These are phyloP conservation scores for Hypoxylon fuscum DNA, from an alignment of 495 filamentous ascomycete species.

Conservation along the genomic window DNA sequence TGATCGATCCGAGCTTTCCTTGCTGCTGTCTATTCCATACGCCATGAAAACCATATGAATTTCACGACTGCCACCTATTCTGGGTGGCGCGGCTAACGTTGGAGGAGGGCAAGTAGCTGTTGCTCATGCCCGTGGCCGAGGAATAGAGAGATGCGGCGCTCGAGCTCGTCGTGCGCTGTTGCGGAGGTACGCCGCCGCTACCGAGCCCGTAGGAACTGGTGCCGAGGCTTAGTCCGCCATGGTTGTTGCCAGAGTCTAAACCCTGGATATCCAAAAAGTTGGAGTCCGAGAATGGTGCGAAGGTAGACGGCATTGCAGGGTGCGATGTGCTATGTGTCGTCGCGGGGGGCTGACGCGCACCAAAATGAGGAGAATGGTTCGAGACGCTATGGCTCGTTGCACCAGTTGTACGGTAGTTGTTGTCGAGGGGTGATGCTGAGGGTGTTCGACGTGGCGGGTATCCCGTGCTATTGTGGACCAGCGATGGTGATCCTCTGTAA, in stretches of 20 bases:
- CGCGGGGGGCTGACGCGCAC: conserved; percentile 40
- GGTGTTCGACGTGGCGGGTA: conserved; percentile 52
- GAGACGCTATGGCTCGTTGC: conserved; percentile 44
- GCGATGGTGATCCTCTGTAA: conserved; percentile 51
- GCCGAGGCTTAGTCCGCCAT: conserved; percentile 39
- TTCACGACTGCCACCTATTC: conserved; percentile 43
- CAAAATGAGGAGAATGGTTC: conserved; percentile 51
- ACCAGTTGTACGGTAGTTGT: conserved; percentile 45
- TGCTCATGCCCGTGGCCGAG: conserved; percentile 43
- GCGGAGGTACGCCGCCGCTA: conserved; percentile 35
- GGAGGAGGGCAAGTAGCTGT: conserved; percentile 37
- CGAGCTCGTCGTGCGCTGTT: conserved; percentile 43
- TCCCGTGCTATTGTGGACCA: conserved; percentile 44
- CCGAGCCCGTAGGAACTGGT: conserved; percentile 40
- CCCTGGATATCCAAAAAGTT: conserved; percentile 49
- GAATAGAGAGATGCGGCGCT: conserved; percentile 38
- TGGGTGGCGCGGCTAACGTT: conserved; percentile 40
- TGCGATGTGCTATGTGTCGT: conserved; percentile 43
- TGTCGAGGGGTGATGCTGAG: conserved; percentile 48
- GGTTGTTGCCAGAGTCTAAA: conserved; percentile 48
- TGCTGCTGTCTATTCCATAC: not conserved
- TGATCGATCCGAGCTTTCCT: not conserved
- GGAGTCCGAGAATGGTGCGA: conserved; percentile 45
- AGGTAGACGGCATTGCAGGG: conserved; percentile 36
- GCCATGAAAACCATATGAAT: not conserved